Base-by-base conservation (phyloP, 768 basidiomycete species). In the Leccinum truebloodii region DNA sequence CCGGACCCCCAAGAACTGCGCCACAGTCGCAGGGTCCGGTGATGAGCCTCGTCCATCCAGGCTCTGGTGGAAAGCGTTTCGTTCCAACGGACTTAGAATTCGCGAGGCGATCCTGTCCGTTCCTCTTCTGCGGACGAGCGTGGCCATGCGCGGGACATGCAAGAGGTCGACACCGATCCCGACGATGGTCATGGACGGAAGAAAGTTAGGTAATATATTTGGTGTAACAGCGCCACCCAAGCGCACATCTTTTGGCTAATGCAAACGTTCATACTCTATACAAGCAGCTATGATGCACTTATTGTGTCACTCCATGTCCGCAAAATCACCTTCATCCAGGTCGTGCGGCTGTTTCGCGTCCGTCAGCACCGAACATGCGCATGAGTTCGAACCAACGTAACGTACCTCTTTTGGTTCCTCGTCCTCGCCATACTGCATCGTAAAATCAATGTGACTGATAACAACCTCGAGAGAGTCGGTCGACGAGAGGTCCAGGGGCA, bases 381-480 rank as follows among this genome's bases (percentile, higher is more conserved):
- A 48, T 52, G 1, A 28, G 8, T 59, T 59, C 34, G 58, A 54
- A 13, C 20, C 39, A 22, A 63, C 80, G 59, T 37, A 24, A 63
- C 80, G 59, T 69, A 90, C 92, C 86, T 93, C 93, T 80, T 90
- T 94, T 16, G 96, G 95, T 71, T 99, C 96, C 72, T 99, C 96
- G 60, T 95, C 94, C 78, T 98, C 96, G 35, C 96, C 96, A 69
- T 97, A 99, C 72, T 99, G 97, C 87, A 99, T 95, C 59, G 94
- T 90, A 68, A 94, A 96, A 77, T 99, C 97, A 57, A 99, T 91
- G 73, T 99, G 95, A 72, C 94, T 95, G 60, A 99, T 81, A 10
- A 98, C 87, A 2, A 85, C 88, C 69, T 93, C 92, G 55, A 99
- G 81, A 1, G 94, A 95, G 67, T 97, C 94, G 53, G 94, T 84